phyloP scores from a whole-genome alignment of 352 stramenopile species.

The Pythium volutum region DNA sequence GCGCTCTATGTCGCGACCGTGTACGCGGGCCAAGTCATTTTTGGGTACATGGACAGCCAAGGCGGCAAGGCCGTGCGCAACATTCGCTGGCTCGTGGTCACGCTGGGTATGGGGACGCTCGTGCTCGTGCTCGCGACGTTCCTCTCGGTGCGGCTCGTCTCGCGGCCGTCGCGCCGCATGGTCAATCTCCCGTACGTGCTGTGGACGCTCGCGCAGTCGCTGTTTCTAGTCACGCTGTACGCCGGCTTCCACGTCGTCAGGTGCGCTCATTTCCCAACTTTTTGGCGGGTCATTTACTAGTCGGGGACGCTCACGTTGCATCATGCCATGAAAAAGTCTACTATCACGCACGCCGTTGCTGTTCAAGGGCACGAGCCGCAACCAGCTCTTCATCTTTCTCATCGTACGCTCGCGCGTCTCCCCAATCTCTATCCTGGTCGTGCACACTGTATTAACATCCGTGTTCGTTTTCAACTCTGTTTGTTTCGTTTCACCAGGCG shows the following conservation, averaged over 20 bases:
- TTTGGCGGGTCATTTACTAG: no score
- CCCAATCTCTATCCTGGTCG: neutral
- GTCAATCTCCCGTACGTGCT: constrained; percentile 81
- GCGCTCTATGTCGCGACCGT: constrained; percentile 85
- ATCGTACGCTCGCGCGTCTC: constrained; percentile 35
- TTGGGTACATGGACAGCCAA: constrained; percentile 62
- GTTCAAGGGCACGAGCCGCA: constrained; percentile 72
- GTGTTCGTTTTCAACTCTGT: no score
- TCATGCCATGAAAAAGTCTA: constrained; percentile 34
- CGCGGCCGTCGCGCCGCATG: constrained; percentile 69
- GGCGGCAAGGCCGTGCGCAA: constrained; percentile 57
- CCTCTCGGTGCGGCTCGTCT: constrained; percentile 49
- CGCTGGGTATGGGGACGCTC: constrained; percentile 39
- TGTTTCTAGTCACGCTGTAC: constrained; percentile 59
- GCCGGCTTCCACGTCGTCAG: constrained; percentile 55
- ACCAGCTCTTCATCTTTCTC: constrained; percentile 85
- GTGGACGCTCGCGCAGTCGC: constrained; percentile 67
- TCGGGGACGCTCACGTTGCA: no score
- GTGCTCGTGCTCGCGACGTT: constrained; percentile 52
- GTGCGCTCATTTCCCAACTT: constrained; percentile 24
- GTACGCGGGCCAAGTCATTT: constrained; percentile 56
- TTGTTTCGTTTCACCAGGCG: constrained; percentile 36
- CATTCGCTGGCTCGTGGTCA: constrained; percentile 55
- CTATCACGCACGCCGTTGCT: constrained; percentile 60
- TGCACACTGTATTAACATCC: no score